Percentiles rank a stretch among this genome's conserved stretches.
These are phyloP conservation scores for Phytophthora tubulina DNA, from an alignment of 352 stramenopile species.

Conservation along the genomic window DNA sequence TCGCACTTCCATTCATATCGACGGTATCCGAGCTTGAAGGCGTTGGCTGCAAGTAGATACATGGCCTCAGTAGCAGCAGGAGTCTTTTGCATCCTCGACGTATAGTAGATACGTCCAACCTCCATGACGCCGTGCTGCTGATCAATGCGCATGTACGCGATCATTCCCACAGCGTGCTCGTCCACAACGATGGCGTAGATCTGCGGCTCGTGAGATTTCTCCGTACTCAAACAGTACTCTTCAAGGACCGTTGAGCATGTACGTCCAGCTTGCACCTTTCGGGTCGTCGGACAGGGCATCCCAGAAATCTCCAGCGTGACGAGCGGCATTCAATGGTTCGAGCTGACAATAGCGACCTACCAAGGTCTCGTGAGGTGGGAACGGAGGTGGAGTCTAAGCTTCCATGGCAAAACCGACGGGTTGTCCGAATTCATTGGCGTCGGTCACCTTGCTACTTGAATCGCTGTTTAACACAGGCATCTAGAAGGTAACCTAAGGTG, in stretches of 20 bases:
- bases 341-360: slow-evolving; percentile 26
- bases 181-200: slow-evolving; percentile 32
- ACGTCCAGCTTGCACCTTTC: slow-evolving; percentile 21
- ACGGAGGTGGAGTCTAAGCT: slow-evolving; percentile 20
- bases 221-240: slow-evolving; percentile 9
- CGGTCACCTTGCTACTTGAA: neutral
- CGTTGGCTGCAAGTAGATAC: slow-evolving; percentile 26
- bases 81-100: slow-evolving; percentile 16
- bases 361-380: slow-evolving; percentile 16
- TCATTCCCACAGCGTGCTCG: slow-evolving; percentile 18
- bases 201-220: slow-evolving; percentile 17
- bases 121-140: slow-evolving; percentile 21
- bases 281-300: slow-evolving; percentile 23
- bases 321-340: slow-evolving; percentile 21
- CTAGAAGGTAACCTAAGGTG: neutral
- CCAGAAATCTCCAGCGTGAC: slow-evolving; percentile 31
- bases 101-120: slow-evolving; percentile 27
- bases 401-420: slow-evolving; percentile 22
- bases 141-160: slow-evolving; percentile 25
- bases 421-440: slow-evolving; percentile 26
- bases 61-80: slow-evolving; percentile 21
- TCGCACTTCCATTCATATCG: slow-evolving; percentile 35
- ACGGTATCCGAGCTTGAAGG: slow-evolving; percentile 32
- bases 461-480: neutral
- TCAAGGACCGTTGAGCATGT: slow-evolving; percentile 31